Conservation (phyloP, 768 basidiomycete genomes). For the Mycena metata region DNA sequence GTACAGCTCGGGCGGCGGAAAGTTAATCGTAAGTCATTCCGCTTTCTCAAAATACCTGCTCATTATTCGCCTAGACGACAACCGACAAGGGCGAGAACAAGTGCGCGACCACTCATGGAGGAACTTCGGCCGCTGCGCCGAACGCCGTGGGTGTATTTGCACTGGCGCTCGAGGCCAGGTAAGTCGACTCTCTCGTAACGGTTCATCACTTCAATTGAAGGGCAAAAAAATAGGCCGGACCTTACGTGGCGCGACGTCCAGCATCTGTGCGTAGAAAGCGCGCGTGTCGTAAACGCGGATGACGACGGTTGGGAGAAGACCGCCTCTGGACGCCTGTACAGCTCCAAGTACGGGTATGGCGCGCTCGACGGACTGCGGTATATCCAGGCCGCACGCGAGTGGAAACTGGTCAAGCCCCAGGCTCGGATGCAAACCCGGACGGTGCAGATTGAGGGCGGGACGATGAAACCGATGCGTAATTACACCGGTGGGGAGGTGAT, state of each 20-base stretch:
- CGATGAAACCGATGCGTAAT: conserved; percentile 64
- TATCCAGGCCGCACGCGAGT: conserved; percentile 83
- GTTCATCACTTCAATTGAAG: conserved; percentile 16
- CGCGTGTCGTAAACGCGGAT: conserved; percentile 82
- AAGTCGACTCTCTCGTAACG: conserved; percentile 10
- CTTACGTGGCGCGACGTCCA: conserved; percentile 98
- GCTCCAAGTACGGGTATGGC: conserved; percentile 97
- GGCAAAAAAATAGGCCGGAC: conserved; percentile 73
- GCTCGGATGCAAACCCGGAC: conserved; percentile 86
- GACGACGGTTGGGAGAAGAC: conserved; percentile 97
- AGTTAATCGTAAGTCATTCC: conserved; percentile 83
- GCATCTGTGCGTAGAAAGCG: conserved; percentile 85
- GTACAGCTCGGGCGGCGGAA: conserved; percentile 94
- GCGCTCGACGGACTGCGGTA: conserved; percentile 85
- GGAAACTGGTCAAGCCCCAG: conserved; percentile 94
- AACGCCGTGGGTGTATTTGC: conserved; percentile 96
- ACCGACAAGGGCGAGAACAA: conserved; percentile 90
- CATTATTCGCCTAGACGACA: conserved; percentile 73
- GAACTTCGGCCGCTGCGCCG: conserved; percentile 98
- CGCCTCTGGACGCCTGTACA: conserved; percentile 71
- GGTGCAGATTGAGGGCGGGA: conserved; percentile 74
- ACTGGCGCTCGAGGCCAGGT: conserved; percentile 90
- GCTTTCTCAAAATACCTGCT: conserved; percentile 10
- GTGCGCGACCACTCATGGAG: conserved; percentile 89
- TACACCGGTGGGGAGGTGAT: conserved; percentile 80